A percentile compares a stretch with the other conserved stretches of the same genome.
These are phyloP conservation scores for Lactarius psammicola DNA, from an alignment of 768 basidiomycete genomes.

Conservation along the genomic window DNA sequence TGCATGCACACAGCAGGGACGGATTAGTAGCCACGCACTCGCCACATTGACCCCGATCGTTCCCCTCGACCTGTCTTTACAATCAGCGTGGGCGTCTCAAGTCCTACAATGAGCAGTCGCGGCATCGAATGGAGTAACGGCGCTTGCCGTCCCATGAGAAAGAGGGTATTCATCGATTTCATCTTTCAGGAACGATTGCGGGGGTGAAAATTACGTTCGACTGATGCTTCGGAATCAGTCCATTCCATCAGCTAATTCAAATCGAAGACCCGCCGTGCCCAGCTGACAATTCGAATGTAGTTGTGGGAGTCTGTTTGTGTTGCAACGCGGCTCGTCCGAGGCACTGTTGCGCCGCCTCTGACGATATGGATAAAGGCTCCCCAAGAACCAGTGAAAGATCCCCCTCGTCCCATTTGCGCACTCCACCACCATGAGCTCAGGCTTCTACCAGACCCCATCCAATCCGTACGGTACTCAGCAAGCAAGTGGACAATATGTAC, in stretches of 20 bases:
- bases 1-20: not conserved
- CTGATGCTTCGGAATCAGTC: slow-evolving; percentile 7
- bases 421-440: slow-evolving; percentile 7
- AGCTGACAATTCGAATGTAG: not conserved
- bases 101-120: not conserved
- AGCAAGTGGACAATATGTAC: not conserved
- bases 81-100: too few relatives aligned
- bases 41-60: not conserved
- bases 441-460: not conserved
- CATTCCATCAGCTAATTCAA: slow-evolving; percentile 10
- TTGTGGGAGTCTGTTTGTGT: slow-evolving; percentile 16
- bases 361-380: slow-evolving; percentile 5
- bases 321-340: not conserved
- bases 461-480: not conserved
- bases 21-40: not conserved
- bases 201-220: not conserved
- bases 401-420: not conserved
- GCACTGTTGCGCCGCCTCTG: not conserved
- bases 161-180: not conserved
- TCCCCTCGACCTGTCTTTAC: not conserved
- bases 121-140: not conserved
- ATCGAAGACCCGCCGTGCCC: not conserved
- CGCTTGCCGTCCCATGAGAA: not conserved
- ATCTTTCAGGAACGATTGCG: not conserved
- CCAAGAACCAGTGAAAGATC: not conserved